phyloP scores from a whole-genome alignment of 805 yeast species.

The Barnettozyma siamensis region DNA sequence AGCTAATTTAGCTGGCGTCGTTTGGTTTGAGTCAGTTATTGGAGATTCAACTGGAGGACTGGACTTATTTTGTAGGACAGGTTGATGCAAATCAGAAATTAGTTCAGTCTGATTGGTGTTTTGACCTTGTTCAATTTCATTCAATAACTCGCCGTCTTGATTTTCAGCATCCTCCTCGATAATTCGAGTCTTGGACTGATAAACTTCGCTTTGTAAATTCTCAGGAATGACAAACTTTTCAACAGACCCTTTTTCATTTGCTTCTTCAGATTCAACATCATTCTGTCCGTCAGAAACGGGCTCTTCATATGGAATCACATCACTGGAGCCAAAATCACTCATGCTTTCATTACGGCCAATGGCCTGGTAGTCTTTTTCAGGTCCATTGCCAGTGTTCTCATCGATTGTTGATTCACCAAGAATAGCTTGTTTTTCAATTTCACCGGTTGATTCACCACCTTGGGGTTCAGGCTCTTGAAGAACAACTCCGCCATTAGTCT shows the following conservation, averaged over 20 bases:
- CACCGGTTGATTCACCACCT: background rate
- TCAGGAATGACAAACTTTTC: slow-evolving; percentile 13
- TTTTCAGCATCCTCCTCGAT: background rate
- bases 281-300: background rate
- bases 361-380: background rate
- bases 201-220: slow-evolving; percentile 1
- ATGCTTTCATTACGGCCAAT: slow-evolving; percentile 3
- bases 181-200: background rate
- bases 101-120: too few relatives aligned
- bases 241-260: slow-evolving; percentile 5
- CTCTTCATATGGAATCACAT: slow-evolving; percentile 2
- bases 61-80: too few relatives aligned
- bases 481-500: too few relatives aligned
- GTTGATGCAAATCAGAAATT: too few relatives aligned
- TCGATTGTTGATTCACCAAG: slow-evolving; percentile 3
- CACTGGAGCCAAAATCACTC: slow-evolving; percentile 14
- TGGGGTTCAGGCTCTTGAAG: background rate
- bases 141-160: background rate
- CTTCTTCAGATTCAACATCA: background rate
- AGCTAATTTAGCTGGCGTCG: too few relatives aligned
- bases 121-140: background rate
- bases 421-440: background rate
- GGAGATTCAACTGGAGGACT: too few relatives aligned
- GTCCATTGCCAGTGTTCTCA: background rate
- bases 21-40: too few relatives aligned